phyloP scores from a whole-genome alignment of 129 eudicot species.

The Flaveria brownii region DNA sequence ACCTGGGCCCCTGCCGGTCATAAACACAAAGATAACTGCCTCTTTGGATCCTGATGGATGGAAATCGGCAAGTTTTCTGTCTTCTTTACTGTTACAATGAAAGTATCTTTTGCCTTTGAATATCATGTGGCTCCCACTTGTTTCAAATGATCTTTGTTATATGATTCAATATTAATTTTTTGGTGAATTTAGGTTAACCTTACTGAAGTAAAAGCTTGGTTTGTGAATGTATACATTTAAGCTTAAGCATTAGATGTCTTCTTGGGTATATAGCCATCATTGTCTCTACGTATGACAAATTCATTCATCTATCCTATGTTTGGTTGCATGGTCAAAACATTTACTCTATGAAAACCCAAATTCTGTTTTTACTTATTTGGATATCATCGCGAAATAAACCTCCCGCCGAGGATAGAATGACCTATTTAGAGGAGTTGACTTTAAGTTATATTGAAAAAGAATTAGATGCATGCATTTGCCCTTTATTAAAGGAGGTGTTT shows the following conservation, averaged over 20 bases:
- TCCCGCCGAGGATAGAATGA: not conserved
- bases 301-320: not conserved
- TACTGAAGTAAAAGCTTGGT: not conserved
- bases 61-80: conserved; percentile 60
- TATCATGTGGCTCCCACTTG: not conserved
- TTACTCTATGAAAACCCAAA: too few species aligned
- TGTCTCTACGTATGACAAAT: not conserved
- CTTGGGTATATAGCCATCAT: conserved; percentile 2
- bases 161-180: not conserved
- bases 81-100: not conserved
- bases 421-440: not conserved
- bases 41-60: conserved; percentile 98
- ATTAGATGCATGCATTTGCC: not conserved
- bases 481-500: not conserved
- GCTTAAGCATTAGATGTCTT: conserved; percentile 1
- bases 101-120: conserved; percentile 13
- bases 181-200: not conserved
- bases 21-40: conserved; percentile 84
- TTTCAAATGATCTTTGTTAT: not conserved
- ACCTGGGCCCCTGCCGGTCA: conserved; percentile 85
- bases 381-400: too few species aligned
- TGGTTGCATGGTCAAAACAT: too few species aligned
- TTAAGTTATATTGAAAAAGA: not conserved
- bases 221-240: not conserved
- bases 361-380: too few species aligned